Evolutionary conservation across 305 asterid genomes (phyloP).

Genomic region (Rubia balearica): DNA sequence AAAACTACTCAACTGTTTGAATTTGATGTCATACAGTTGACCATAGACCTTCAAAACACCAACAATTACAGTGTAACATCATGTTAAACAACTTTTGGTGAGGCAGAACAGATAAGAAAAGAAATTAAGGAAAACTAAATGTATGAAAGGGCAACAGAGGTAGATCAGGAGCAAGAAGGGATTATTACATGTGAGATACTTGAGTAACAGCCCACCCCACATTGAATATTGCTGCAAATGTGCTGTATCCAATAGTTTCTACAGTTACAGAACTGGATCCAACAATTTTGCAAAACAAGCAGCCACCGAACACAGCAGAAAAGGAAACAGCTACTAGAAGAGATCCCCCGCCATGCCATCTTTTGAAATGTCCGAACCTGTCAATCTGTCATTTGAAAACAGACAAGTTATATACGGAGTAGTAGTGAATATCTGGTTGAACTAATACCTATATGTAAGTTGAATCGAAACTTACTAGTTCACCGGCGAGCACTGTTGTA

Average conservation of each 20-base stretch:
- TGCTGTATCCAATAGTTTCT: conserved; percentile 58
- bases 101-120: not conserved
- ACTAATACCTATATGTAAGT: no score
- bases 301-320: conserved; percentile 87
- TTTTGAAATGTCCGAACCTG: conserved; percentile 70
- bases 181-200: conserved; percentile 78
- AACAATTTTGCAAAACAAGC: conserved; percentile 67
- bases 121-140: not conserved
- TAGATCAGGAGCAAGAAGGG: no score
- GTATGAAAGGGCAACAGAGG: no score
- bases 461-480: conserved; percentile 43
- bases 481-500: conserved; percentile 73
- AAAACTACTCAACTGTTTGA: conserved; percentile 77
- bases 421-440: no score
- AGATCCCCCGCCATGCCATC: conserved; percentile 81
- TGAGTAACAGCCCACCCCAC: conserved; percentile 96
- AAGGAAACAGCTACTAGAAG: conserved; percentile 71
- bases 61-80: not conserved
- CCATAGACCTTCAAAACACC: conserved; percentile 70
- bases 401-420: no score
- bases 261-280: conserved; percentile 52
- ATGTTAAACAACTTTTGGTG: no score
- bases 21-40: conserved; percentile 85
- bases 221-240: conserved; percentile 76
- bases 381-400: conserved; percentile 45